These are phyloP conservation scores for Sclerotinia minor DNA, from an alignment of 2,329 filamentous ascomycete genomes.

Conservation along the genomic window DNA sequence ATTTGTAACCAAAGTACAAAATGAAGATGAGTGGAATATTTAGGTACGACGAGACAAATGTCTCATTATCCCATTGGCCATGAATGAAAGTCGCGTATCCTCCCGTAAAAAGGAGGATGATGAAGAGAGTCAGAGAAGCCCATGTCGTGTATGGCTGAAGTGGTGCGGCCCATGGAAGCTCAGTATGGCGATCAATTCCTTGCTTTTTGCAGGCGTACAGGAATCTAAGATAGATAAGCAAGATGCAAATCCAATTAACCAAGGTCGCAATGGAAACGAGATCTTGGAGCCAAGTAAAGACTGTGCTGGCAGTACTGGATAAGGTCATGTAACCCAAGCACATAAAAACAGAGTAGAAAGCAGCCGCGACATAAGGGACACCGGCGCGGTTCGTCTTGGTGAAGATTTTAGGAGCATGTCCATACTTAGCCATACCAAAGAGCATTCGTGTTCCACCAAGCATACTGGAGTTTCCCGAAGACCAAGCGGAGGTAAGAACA, in stretches of 20 bases:
- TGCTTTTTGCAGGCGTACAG: conserved; percentile 56
- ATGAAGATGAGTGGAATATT: conserved; percentile 46
- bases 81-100: conserved; percentile 64
- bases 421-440: conserved; percentile 55
- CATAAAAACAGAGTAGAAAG: conserved; percentile 57
- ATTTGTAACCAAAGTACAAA: conserved; percentile 53
- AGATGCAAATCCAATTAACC: conserved; percentile 61
- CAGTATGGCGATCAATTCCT: conserved; percentile 47
- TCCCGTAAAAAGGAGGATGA: conserved; percentile 67
- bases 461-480: conserved; percentile 67
- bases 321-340: conserved; percentile 70
- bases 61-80: conserved; percentile 57
- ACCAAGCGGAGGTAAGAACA: conserved; percentile 71
- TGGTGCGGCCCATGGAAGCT: conserved; percentile 58
- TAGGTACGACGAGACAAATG: conserved; percentile 64
- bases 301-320: conserved; percentile 55
- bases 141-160: conserved; percentile 55
- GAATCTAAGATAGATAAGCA: conserved; percentile 61
- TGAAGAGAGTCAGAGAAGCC: conserved; percentile 57
- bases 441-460: conserved; percentile 59
- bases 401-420: conserved; percentile 56
- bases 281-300: conserved; percentile 65
- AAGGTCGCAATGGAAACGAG: conserved; percentile 63
- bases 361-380: conserved; percentile 55
- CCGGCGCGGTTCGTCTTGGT: conserved; percentile 58